Base-by-base conservation (phyloP, 345 rosid species). In the Pistacia integerrima region DNA sequence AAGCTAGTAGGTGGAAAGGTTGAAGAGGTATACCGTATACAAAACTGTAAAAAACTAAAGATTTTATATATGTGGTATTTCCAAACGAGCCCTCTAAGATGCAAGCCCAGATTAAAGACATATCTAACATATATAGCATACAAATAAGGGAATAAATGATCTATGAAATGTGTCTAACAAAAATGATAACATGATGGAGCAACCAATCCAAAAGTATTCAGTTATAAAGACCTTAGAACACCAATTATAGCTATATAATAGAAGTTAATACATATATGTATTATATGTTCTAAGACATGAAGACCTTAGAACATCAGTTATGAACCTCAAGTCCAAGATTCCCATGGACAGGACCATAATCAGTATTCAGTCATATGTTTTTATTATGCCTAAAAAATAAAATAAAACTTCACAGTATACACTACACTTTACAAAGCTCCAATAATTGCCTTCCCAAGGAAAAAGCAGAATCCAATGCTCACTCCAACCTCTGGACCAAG, bases 401-500 rank as follows among this genome's bases (percentile, higher is more conserved):
- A 22, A 22, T 22, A 75, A 35, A 61, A 30, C 49, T 18, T 64
- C 11, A 49, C n/a, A 46, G 17, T 69, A 85, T 76, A 66, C 73
- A 88, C 99, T 22, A 22, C 22, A 22, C 22, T 97, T n/a, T 80
- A 97, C 99, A 97, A 90, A 77, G 99, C 89, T 86, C 99, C 99
- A 69, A 98, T 97, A 85, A 97, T 93, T 11, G 99, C 99, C 88
- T 92, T 97, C 55, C 99, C 99, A 79, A 94, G 97, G 84, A 97
- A 97, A 82, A 97, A 97, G 86, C 99, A 97, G 74, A 97, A 84
- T 77, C 99, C 99, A 85, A 97, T 97, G 85, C 99, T 97, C 77
- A 97, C 93, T 80, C 99, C 99, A 80, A 97, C 98, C 90, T 97
- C 99, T 33, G 99, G 99, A 79, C 99, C 99, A 87, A 97, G 93